A percentile compares a stretch with the other conserved stretches of the same genome.
These are phyloP conservation scores for Penicillium corylophilum DNA, from an alignment of 2,329 filamentous ascomycete species.

Conservation along the genomic window DNA sequence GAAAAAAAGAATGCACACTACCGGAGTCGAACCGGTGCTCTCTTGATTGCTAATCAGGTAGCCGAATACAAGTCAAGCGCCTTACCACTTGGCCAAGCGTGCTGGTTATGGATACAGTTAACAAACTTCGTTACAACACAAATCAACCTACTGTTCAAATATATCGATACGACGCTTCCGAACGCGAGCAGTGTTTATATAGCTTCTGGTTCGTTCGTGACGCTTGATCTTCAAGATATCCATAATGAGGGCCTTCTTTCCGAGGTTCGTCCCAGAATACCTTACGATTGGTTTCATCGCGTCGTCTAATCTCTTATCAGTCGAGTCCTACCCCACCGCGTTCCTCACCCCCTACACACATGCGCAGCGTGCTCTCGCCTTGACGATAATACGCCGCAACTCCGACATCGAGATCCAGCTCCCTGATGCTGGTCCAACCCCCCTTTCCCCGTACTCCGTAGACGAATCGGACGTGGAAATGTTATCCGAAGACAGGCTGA, in stretches of 20 bases:
- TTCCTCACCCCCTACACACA: constrained; percentile 14
- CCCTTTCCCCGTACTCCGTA: constrained; percentile 25
- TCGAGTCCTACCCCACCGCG: constrained; percentile 34
- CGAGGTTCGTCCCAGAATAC: not conserved
- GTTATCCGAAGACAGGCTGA: constrained; percentile 39
- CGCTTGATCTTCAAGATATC: not conserved
- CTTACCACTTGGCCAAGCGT: too few relatives aligned
- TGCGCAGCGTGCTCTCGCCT: constrained; percentile 41
- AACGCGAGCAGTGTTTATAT: not conserved
- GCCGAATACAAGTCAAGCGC: too few relatives aligned
- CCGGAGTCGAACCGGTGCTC: too few relatives aligned
- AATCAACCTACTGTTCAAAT: too few relatives aligned
- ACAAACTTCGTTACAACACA: too few relatives aligned
- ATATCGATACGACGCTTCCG: too few relatives aligned
- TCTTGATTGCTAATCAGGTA: too few relatives aligned
- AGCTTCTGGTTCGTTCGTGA: constrained; percentile 1
- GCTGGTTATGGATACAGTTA: too few relatives aligned
- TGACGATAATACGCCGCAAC: constrained; percentile 42
- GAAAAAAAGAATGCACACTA: too few relatives aligned
- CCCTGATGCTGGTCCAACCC: constrained; percentile 32
- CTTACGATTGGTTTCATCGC: not conserved
- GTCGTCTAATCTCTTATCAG: constrained; percentile 49
- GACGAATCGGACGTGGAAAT: constrained; percentile 44
- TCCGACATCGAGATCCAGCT: constrained; percentile 44
- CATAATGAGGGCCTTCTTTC: not conserved